Evolutionary conservation across 371 early-diverging fungal genomes (phyloP), one percentile per base, ranked within the genome.

Genomic region (Actinomucor elegans): DNA sequence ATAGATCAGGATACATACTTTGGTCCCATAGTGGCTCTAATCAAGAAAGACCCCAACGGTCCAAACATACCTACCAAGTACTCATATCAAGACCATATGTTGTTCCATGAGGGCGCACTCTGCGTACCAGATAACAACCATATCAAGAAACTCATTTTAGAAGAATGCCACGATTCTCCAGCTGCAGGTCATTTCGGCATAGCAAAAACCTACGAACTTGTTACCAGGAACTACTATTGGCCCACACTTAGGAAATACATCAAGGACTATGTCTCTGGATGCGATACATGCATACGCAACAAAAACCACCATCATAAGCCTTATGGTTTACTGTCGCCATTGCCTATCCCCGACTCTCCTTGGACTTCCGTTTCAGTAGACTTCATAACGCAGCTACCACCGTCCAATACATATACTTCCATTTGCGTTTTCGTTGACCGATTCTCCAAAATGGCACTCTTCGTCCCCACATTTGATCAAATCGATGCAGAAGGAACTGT

Each of bases 181-280:
- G n/a, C n/a, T n/a, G n/a, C n/a, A 34, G 79, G 83, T 9, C 81
- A 86, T 47, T 69, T 70, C 41, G 83, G 79, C 5, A 52, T 44
- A 20, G 58, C 63, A 3, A 77, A 71, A 45, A 83, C 79, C 0
- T 60, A 54, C 29, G 69, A 77, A 15, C 33, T 61, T 4, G 46
- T 83, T 0, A 4, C 55, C 0, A 44, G 67, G 12, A 20, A 52
- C 2, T 83, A 61, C 49, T 69, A 62, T 37, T 85, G 83, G 79
- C 69, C 75, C 9, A 28, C 54, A 2, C 61, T 85, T 52, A 43
- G 64, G 0, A 50, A 59, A 23, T 66, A 64, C 26, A 52, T 77
- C 3, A 56, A 61, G 0, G 21, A 54, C 0, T 83, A 75, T 58
- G 56, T 81, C 0, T 4, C 15, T 3, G 57, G 66, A 3, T 86